These are phyloP conservation scores for Jackrogersella multiformis DNA, from an alignment of 495 filamentous ascomycete genomes.

Conservation along the genomic window DNA sequence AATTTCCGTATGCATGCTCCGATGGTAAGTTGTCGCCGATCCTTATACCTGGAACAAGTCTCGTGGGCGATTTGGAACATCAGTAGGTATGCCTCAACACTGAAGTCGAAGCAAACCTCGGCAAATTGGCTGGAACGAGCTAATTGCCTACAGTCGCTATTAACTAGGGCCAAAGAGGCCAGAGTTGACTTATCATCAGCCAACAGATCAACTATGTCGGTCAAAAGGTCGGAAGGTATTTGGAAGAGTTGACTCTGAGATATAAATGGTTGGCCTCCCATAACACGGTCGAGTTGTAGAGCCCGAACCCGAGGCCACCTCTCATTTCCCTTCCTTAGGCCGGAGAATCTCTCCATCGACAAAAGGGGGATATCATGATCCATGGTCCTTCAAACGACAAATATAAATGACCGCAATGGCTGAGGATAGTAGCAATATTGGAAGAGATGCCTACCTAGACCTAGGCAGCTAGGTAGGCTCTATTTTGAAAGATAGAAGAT, in stretches of 20 bases:
- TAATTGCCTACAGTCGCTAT: constrained; percentile 8
- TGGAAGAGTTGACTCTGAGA: constrained; percentile 1
- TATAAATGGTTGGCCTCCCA: neutral
- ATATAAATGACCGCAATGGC: no score
- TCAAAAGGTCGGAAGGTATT: constrained; percentile 1
- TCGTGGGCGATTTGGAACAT: no score
- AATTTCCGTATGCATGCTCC: constrained; percentile 6
- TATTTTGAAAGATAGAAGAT: no score
- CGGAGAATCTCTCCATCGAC: no score
- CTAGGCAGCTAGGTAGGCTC: no score
- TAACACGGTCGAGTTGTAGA: neutral
- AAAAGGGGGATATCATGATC: neutral
- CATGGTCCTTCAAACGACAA: no score
- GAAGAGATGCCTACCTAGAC: no score
- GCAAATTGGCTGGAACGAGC: constrained; percentile 21
- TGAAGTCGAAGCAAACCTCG: neutral
- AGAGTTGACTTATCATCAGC: neutral
- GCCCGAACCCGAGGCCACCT: no score
- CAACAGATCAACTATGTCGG: constrained; percentile 14
- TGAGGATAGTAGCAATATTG: no score
- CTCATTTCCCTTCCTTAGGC: no score
- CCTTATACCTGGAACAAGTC: no score
- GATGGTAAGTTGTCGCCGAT: neutral
- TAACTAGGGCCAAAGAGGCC: constrained; percentile 7
- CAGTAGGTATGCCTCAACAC: no score